Evolutionary conservation across 2,329 filamentous ascomycete species (phyloP).

Genomic region (Aspergillus luchuensis): DNA sequence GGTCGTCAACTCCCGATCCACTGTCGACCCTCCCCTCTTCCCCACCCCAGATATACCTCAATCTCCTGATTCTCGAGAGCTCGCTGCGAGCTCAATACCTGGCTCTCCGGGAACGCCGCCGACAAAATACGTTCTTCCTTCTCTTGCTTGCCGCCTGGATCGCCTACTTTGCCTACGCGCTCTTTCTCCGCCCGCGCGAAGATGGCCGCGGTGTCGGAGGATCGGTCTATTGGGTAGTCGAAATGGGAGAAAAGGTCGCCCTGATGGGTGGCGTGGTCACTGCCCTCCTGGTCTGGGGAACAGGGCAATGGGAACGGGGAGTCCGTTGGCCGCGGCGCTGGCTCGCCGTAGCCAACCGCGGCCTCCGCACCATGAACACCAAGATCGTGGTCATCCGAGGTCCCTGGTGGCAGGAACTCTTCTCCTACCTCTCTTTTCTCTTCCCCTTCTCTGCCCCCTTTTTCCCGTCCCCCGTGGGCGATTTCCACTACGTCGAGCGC

Average conservation of each 20-base stretch:
- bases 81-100: constrained; percentile 92
- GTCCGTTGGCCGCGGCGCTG: constrained; percentile 92
- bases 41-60: constrained; percentile 95
- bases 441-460: constrained; percentile 71
- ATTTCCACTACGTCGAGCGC: constrained; percentile 79
- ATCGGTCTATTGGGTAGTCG: constrained; percentile 93
- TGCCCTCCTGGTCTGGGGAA: constrained; percentile 84
- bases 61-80: constrained; percentile 93
- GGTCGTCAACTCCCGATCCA: constrained; percentile 62
- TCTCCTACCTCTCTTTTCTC: constrained; percentile 73
- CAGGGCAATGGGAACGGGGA: constrained; percentile 93
- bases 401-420: constrained; percentile 76
- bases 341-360: constrained; percentile 86
- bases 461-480: constrained; percentile 62
- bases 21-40: constrained; percentile 82
- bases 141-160: constrained; percentile 79
- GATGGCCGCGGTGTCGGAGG: constrained; percentile 90
- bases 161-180: constrained; percentile 79
- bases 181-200: constrained; percentile 94
- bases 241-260: constrained; percentile 85
- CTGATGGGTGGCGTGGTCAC: constrained; percentile 90
- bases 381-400: constrained; percentile 89
- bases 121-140: constrained; percentile 92
- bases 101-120: constrained; percentile 79
- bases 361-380: constrained; percentile 88